A percentile compares a stretch with the other conserved stretches of the same genome.
Evolutionary conservation across 768 basidiomycete species (phyloP).

Genomic region (Agrocybe praecox): DNA sequence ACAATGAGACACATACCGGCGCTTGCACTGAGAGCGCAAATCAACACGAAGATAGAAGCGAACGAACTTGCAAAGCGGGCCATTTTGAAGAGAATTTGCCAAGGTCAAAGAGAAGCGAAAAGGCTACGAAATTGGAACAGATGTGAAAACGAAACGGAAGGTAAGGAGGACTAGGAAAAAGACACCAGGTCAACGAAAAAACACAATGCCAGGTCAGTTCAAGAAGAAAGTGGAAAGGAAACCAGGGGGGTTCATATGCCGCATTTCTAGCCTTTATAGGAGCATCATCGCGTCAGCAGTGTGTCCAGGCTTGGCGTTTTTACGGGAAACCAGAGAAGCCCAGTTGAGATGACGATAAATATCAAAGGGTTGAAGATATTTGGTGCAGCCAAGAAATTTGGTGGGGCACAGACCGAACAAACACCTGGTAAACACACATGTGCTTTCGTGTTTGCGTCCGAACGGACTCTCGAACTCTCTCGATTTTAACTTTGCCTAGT

Average conservation of each 20-base stretch:
- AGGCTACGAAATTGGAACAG: conserved; percentile 5
- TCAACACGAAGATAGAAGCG: conserved; percentile 9
- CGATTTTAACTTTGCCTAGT: not conserved
- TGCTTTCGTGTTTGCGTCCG: not conserved
- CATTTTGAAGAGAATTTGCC: conserved; percentile 13
- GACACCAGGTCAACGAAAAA: conserved; percentile 16
- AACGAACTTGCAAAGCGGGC: conserved; percentile 19
- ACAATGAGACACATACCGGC: conserved; percentile 4
- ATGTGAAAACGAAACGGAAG: conserved; percentile 2
- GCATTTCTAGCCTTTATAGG: not conserved
- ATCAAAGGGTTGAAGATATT: not conserved
- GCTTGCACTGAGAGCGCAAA: conserved; percentile 5
- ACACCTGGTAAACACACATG: not conserved
- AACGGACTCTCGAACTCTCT: not conserved
- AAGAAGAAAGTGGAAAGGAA: conserved; percentile 7
- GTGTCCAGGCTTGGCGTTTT: not conserved
- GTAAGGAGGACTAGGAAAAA: conserved; percentile 10
- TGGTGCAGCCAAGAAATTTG: not conserved
- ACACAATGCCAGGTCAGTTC: conserved; percentile 9
- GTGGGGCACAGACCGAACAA: not conserved
- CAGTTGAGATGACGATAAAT: not conserved
- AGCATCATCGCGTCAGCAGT: not conserved
- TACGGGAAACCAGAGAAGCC: not conserved
- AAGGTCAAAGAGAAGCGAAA: not conserved
- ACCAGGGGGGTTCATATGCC: not conserved